These are phyloP conservation scores for Cucumis cinereus DNA, from an alignment of 306 rosid genomes.

Conservation along the genomic window DNA sequence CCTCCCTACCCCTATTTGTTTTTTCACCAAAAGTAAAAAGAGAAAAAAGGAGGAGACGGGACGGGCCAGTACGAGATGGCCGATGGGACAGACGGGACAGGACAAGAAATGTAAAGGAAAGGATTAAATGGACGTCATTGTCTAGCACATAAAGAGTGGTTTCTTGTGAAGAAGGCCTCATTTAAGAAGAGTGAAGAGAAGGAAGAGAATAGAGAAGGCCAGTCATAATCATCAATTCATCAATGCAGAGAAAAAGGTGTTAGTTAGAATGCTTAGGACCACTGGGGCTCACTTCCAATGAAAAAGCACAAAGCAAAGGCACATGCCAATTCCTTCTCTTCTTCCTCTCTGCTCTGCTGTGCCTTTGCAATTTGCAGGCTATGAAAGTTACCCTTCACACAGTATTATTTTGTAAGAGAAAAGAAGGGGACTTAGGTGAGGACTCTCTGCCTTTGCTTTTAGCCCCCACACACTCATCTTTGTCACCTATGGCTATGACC, in stretches of 20 bases:
- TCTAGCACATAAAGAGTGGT: neutral
- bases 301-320: slow-evolving; percentile 1
- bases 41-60: neutral
- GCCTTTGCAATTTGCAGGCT: neutral
- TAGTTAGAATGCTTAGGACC: slow-evolving; percentile 9
- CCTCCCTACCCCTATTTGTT: neutral
- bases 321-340: slow-evolving; percentile 1
- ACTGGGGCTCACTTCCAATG: neutral
- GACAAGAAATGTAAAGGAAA: neutral
- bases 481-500: neutral
- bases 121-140: slow-evolving; percentile 3
- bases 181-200: neutral
- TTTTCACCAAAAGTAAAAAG: neutral
- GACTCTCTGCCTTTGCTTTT: neutral
- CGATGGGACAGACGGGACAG: neutral
- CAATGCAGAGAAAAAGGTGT: neutral
- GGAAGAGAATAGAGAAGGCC: neutral
- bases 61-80: neutral
- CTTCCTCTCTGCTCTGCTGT: slow-evolving; percentile 3
- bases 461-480: neutral
- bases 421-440: neutral
- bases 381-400: slow-evolving; percentile 5
- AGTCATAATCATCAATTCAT: neutral
- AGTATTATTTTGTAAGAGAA: neutral
- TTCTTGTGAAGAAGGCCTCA: neutral